Evolutionary conservation across 2,329 filamentous ascomycete genomes (phyloP), one percentile per base, ranked within the genome.

Genomic region (Cladosporium sp.): DNA sequence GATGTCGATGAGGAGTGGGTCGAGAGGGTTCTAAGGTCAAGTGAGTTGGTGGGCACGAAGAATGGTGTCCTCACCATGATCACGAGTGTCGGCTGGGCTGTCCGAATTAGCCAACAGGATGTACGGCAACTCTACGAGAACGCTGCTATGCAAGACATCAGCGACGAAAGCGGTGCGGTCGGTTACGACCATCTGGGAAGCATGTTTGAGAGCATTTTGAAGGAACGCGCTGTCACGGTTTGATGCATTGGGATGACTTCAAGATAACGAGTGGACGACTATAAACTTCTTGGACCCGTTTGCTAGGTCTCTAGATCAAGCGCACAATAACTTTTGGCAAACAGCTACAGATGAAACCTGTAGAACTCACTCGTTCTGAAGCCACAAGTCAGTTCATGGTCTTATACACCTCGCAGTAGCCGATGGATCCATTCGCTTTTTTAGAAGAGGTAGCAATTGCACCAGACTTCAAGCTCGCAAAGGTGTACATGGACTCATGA

Each of bases 71-170:
- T 74, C 56, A 72, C 72, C 3, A 67, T 80, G 69, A 68, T 79
- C 3, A 80, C 78, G 15, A 72, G 72, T 11, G 70, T 65, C 14
- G 75, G 75, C 4, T 80, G 77, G 76, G 64, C 76, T 25, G 74
- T 78, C 0, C 69, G 66, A 50, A 67, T 80, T 6, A 71, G 72
- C 34, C 64, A 65, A 25, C 66, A 72, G 15, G 66, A 77, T 30
- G 76, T 80, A 75, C 61, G 58, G 40, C 64, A 64, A 45, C 72
- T 73, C 19, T 80, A 79, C 19, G 67, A 72, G 43, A 72, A 70
- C 5, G 70, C 71, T 55, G 60, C 61, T 1, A 47, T 60, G 55
- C 68, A 69, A 0, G 64, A 69, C 14, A 60, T 59, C 15, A 66
- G 65, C 22, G 67, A 67, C 14, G 72, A 71, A 4, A 69, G 67